Percentiles rank a stretch among this genome's conserved stretches.
Evolutionary conservation across 202 grass and related monocot genomes (phyloP).

Genomic region (Cymbopogon flexuosus): DNA sequence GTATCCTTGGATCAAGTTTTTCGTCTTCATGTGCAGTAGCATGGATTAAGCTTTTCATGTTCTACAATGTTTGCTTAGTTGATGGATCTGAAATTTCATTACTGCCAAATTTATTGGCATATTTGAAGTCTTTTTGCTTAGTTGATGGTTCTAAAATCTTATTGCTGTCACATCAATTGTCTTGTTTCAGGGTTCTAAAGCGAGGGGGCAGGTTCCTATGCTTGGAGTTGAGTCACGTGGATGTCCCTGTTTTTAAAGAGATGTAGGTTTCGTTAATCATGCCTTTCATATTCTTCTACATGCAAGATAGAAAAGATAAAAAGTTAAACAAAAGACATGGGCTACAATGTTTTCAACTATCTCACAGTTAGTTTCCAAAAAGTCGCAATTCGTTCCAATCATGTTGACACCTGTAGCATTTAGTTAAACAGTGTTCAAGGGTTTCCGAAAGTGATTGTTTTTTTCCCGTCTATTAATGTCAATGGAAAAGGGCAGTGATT

Average conservation of each 20-base stretch:
- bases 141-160: neutral
- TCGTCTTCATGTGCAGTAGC: neutral
- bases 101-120: neutral
- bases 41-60: neutral
- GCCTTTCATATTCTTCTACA: neutral
- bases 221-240: conserved; percentile 90
- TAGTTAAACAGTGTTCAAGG: too few relatives aligned
- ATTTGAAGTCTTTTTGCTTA: neutral
- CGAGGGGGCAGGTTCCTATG: conserved; percentile 83
- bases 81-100: neutral
- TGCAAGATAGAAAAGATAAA: neutral
- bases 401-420: too few relatives aligned
- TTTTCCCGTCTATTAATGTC: neutral
- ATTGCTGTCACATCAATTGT: conserved; percentile 30
- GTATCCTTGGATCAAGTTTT: neutral
- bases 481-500: neutral
- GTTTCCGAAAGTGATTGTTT: neutral
- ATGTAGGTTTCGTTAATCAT: conserved; percentile 54
- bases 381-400: too few relatives aligned
- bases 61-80: neutral
- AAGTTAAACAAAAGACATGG: conserved; percentile 11
- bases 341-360: neutral
- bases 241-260: conserved; percentile 70
- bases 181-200: conserved; percentile 74
- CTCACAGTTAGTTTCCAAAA: neutral